Conservation (phyloP, 2,329 filamentous ascomycete genomes). For the Tolypocladium capitatum region DNA sequence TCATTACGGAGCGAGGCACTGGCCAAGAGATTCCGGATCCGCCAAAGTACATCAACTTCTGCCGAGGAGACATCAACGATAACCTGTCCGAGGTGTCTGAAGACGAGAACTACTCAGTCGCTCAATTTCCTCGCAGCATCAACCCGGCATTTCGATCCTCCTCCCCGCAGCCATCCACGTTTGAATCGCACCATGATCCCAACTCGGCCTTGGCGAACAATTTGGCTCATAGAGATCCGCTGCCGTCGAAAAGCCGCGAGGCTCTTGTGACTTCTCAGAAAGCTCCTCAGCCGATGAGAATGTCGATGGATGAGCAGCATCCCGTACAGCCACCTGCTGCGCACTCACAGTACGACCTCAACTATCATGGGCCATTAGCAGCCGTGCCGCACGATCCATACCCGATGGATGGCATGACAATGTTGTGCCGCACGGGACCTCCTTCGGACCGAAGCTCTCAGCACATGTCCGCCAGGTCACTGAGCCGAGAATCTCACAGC, state of each 20-base stretch:
- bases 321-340: conserved; percentile 7
- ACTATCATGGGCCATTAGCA: conserved; percentile 48
- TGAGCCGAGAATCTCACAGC: conserved; percentile 78
- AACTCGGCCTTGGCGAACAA: conserved; percentile 60
- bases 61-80: conserved; percentile 73
- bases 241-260: conserved; percentile 34
- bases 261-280: conserved; percentile 38
- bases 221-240: conserved; percentile 44
- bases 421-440: conserved; percentile 74
- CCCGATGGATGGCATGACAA: conserved; percentile 91
- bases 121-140: conserved; percentile 88
- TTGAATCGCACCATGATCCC: conserved; percentile 83
- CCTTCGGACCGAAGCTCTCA: conserved; percentile 38
- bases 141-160: conserved; percentile 94
- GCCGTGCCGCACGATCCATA: conserved; percentile 84
- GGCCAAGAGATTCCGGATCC: conserved; percentile 96
- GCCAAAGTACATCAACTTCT: conserved; percentile 98
- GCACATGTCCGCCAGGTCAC: conserved; percentile 53
- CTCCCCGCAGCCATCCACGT: conserved; percentile 86
- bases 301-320: conserved; percentile 8
- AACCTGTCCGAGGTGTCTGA: conserved; percentile 71
- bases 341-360: conserved; percentile 26
- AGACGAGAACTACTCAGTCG: conserved; percentile 83
- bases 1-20: conserved; percentile 81
- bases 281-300: conserved; percentile 5